Conservation (phyloP, 208 protist genomes). For the Angomonas deanei region DNA sequence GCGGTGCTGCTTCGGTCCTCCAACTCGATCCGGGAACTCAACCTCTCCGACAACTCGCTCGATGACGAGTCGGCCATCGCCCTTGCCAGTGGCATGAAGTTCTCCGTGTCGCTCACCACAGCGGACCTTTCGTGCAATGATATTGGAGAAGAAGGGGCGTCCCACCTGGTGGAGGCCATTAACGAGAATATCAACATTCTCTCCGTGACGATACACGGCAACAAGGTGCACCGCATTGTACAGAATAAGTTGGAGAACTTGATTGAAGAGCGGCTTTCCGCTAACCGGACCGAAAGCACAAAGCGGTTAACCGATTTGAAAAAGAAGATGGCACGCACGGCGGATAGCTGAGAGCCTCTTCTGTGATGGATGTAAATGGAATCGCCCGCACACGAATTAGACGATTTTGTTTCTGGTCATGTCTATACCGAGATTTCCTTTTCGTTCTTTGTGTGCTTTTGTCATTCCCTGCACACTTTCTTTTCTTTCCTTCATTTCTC, state of each 20-base stretch:
- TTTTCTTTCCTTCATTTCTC: not conserved
- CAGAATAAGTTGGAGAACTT: slow-evolving; percentile 80
- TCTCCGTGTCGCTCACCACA: slow-evolving; percentile 49
- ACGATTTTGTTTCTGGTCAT: too few relatives aligned
- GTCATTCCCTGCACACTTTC: not conserved
- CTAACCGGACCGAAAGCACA: slow-evolving; percentile 42
- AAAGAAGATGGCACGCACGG: slow-evolving; percentile 14
- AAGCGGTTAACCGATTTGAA: slow-evolving; percentile 18
- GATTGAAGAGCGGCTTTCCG: slow-evolving; percentile 60
- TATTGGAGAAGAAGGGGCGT: slow-evolving; percentile 65
- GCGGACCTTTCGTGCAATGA: slow-evolving; percentile 72
- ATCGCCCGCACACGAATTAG: too few relatives aligned
- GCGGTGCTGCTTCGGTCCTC: slow-evolving; percentile 61
- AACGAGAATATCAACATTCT: slow-evolving; percentile 59
- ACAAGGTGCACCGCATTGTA: slow-evolving; percentile 70
- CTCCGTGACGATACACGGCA: slow-evolving; percentile 69
- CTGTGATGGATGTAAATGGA: too few relatives aligned
- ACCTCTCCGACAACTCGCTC: slow-evolving; percentile 78
- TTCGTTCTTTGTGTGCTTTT: not conserved
- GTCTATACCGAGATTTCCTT: too few relatives aligned
- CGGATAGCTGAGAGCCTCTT: too few relatives aligned
- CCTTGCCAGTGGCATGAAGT: slow-evolving; percentile 55
- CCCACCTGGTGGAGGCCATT: slow-evolving; percentile 65
- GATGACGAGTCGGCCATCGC: slow-evolving; percentile 74
- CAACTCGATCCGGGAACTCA: slow-evolving; percentile 52